phyloP scores from a whole-genome alignment of 768 basidiomycete species.

The Paxillus rubicundulus region DNA sequence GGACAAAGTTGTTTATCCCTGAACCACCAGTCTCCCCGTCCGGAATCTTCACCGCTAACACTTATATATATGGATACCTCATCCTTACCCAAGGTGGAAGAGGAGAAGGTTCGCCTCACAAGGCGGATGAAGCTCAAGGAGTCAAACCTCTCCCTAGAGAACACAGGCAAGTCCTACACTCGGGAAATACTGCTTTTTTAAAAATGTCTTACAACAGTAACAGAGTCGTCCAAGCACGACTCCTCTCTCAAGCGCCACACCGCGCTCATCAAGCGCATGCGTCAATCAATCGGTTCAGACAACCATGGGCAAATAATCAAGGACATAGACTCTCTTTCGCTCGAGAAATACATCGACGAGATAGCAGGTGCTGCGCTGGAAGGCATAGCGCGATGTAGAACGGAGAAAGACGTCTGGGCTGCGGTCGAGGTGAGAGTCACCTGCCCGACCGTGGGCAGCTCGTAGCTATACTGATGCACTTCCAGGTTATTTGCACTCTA shows the following conservation, averaged over 20 bases:
- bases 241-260: slow-evolving; percentile 96
- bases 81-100: slow-evolving; percentile 40
- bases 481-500: slow-evolving; percentile 80
- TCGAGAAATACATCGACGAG: slow-evolving; percentile 97
- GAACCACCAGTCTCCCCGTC: background rate
- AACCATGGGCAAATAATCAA: slow-evolving; percentile 86
- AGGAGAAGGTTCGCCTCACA: slow-evolving; percentile 49
- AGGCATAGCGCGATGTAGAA: slow-evolving; percentile 83
- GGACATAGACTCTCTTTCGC: slow-evolving; percentile 83
- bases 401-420: slow-evolving; percentile 87
- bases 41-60: background rate
- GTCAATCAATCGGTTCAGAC: slow-evolving; percentile 79
- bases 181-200: background rate
- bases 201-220: slow-evolving; percentile 5
- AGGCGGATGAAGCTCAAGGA: slow-evolving; percentile 60
- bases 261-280: slow-evolving; percentile 89
- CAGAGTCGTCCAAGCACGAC: slow-evolving; percentile 78
- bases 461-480: slow-evolving; percentile 1
- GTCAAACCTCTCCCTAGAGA: slow-evolving; percentile 47
- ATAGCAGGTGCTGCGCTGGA: slow-evolving; percentile 85
- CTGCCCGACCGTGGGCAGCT: background rate
- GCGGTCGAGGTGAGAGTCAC: slow-evolving; percentile 76
- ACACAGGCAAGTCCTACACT: slow-evolving; percentile 42
- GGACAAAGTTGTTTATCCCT: background rate
- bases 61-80: slow-evolving; percentile 20